phyloP scores from a whole-genome alignment of 805 yeast species.

The Saccharomycopsis sp. region DNA sequence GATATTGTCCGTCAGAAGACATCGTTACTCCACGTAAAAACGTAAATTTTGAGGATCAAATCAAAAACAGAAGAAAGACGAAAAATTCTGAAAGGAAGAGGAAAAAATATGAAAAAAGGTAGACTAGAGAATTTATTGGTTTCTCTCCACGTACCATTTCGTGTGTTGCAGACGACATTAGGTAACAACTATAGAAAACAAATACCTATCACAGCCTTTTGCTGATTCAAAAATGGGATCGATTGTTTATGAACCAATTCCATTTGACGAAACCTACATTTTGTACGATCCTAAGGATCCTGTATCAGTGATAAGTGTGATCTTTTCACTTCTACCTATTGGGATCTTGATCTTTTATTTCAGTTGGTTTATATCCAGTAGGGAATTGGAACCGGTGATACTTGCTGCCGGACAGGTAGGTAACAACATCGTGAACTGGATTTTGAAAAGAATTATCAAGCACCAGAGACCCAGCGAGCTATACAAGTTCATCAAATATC shows the following conservation, averaged over 20 bases:
- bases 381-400: slow-evolving; percentile 81
- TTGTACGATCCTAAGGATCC: slow-evolving; percentile 64
- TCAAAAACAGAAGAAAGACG: not conserved
- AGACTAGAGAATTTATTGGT: too few species aligned
- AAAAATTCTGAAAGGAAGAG: not conserved
- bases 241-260: slow-evolving; percentile 31
- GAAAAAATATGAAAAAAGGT: not conserved
- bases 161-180: too few species aligned
- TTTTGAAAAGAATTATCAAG: slow-evolving; percentile 54
- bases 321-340: slow-evolving; percentile 76
- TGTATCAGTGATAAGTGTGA: slow-evolving; percentile 55
- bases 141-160: too few species aligned
- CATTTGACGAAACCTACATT: slow-evolving; percentile 84
- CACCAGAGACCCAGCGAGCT: slow-evolving; percentile 66
- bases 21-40: too few species aligned
- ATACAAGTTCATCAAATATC: slow-evolving; percentile 29
- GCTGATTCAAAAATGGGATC: not conserved
- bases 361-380: slow-evolving; percentile 72
- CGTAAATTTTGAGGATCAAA: too few species aligned
- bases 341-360: slow-evolving; percentile 69
- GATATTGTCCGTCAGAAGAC: too few species aligned
- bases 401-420: slow-evolving; percentile 80
- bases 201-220: too few species aligned
- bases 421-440: slow-evolving; percentile 65
- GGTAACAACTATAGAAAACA: too few species aligned